Evolutionary conservation across 768 basidiomycete species (phyloP), one percentile per base, ranked within the genome.

Genomic region (Mycena filopes): DNA sequence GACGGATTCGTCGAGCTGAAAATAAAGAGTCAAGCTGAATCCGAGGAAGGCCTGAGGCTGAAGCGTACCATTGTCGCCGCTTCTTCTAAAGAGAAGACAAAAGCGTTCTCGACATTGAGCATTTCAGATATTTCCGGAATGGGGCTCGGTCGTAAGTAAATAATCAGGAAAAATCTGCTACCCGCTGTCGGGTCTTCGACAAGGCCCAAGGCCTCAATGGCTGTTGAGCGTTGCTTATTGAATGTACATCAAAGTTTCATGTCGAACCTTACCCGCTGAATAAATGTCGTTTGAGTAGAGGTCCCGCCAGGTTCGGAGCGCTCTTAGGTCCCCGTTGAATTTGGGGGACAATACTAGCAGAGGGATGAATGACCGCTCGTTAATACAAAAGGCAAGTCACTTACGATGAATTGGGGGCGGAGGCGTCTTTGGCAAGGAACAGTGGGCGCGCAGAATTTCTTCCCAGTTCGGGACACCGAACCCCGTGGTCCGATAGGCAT

Each of bases 81-180:
- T 36, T 60, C 68, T 40, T 65, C 68, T 21, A 69, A 28, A 16
- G 64, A 58, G 43, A 58, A 65, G 15, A 69, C 68, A 55, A 69
- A 69, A 4, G 68, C 68, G 46, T 65, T 63, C 21, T 58, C 68
- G 12, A 66, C 60, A 0, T 11, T 26, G 23, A 63, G 16, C 13
- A 66, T 16, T 21, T 65, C 43, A 9, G 63, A 56, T 42, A 59
- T 65, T n/a, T 48, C 56, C 26, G 55, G 56, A 28, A 33, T 42
- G 42, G 12, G 13, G 31, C 68, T 64, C 1, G 60, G 51, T 26
- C 68, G 50, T 12, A 69, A 47, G 55, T 69, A 69, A 33, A 69
- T 58, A 18, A 66, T 58, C 7, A 69, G 51, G 33, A 67, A 45
- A 9, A 50, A 49, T 20, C 55, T 26, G 51, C 47, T 55, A 28